Evolutionary conservation across 495 filamentous ascomycete genomes (phyloP), one percentile per base, ranked within the genome.

Genomic region (Amphirosellinia nigrospora): DNA sequence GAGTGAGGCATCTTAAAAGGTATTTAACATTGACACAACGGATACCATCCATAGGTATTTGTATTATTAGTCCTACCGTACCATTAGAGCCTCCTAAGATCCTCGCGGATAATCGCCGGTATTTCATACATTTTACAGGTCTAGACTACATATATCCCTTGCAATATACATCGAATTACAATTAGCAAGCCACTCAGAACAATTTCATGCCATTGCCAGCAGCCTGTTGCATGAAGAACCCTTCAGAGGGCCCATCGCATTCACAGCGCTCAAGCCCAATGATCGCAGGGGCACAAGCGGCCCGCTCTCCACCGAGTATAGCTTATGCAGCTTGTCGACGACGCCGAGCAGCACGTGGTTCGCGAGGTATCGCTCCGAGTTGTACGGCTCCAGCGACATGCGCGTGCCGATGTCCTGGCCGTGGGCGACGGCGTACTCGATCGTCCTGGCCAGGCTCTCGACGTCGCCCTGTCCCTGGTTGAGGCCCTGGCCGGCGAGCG

Each of bases 401-500:
- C 86, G 73, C 5, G 77, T 85, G 36, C 93, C 93, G 36, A 98
- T 88, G 79, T 99, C 96, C 83, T 92, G 90, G 0, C 96, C 96
- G 74, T 94, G 89, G 53, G 81, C 81, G 28, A 96, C 90, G 6
- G 93, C 93, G 68, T 90, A 90, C 71, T 90, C 87, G 63, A 99
- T 90, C 0, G 89, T 90, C 52, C 82, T 82, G 10, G 88, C 88
- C 8, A 99, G 86, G 46, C 90, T 89, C 63, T 92, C 88, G 1
- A 95, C 90, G 77, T 99, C 96, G 21, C 88, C 93, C 66, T 97
- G 89, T 4, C 96, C 96, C 73, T 96, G 93, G 75, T 99, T 99
- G 19, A 99, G 86, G 1, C 96, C 96, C 78, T 98, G 96, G 6
- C 96, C 96, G 1, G 94, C 96, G 32, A 99, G 88, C 0, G 96